Percentiles rank a stretch among this genome's conserved stretches.
Conservation (phyloP, 2,329 filamentous ascomycete species). For the Leptoxyphium fumago region DNA sequence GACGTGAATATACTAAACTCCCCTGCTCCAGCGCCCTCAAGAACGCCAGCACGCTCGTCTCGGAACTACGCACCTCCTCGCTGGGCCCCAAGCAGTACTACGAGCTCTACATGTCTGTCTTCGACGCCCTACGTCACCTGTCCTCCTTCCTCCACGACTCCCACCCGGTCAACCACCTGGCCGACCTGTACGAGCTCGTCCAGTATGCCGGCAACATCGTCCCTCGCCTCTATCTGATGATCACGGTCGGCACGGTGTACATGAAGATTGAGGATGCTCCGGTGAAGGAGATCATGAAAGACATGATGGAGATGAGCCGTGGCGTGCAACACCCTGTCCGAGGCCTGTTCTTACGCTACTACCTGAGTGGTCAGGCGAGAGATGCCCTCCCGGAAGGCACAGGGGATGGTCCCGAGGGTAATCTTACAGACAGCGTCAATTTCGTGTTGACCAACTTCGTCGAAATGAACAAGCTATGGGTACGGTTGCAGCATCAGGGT, state of each 20-base stretch:
- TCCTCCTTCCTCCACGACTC: constrained; percentile 94
- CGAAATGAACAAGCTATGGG: constrained; percentile 99
- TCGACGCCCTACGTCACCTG: constrained; percentile 91
- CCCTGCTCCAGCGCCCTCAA: background rate
- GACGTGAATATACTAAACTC: background rate
- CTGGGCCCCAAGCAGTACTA: constrained; percentile 99
- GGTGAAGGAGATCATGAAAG: constrained; percentile 99
- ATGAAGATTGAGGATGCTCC: constrained; percentile 97
- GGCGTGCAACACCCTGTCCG: constrained; percentile 95
- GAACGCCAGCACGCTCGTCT: constrained; percentile 82
- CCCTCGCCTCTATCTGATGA: constrained; percentile 93
- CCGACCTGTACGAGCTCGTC: constrained; percentile 92
- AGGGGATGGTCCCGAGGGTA: constrained; percentile 84
- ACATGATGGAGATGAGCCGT: constrained; percentile 99
- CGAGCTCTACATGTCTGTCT: constrained; percentile 98
- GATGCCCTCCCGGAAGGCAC: constrained; percentile 72
- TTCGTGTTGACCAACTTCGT: constrained; percentile 98
- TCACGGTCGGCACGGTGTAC: constrained; percentile 96
- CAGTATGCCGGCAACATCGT: constrained; percentile 98
- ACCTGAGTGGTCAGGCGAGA: constrained; percentile 84
- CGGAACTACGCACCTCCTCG: constrained; percentile 93
- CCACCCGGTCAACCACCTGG: constrained; percentile 93
- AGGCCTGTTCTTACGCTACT: constrained; percentile 89
- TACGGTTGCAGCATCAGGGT: constrained; percentile 89
- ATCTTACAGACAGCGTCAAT: constrained; percentile 92